Base-by-base conservation (phyloP, 2,329 filamentous ascomycete genomes). In the Leptodontidium sp. region DNA sequence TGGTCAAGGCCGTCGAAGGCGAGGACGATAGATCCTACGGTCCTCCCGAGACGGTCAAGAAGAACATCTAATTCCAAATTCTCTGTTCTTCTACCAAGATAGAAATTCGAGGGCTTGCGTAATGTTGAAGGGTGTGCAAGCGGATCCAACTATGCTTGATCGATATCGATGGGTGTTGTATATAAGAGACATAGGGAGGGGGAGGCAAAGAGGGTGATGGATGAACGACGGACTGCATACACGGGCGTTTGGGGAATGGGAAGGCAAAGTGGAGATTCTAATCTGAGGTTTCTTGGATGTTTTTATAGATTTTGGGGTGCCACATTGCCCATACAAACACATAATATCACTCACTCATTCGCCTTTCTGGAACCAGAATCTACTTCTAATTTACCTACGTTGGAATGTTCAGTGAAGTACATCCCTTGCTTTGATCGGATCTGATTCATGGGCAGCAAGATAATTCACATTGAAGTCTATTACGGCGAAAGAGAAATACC, bases 1-100 rank as follows among this genome's bases (percentile, higher is more conserved):
- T 82, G 47, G 85, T 90, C 7, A 82, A 82, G 68, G 76, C 81
- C 47, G 86, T 85, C 4, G 81, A 88, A 21, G 88, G 88, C 9
- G 70, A 72, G 29, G 78, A 79, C 71, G 74, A 79, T 52, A 68
- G 77, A n/a, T 72, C 59, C 21, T 79, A 79, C 55, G 72, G 64
- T 40, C 21, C 61, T 32, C 64, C 64, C 4, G 72, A 73, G 43
- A 43, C 53, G 24, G 57, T 24, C 29, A 71, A 75, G 67, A 71
- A 71, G 68, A 65, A 63, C 15, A 59, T 59, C 12, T 59, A 26
- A 17, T 43, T 21, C 21, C 12, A 45, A 26, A 17, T 43, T 21
- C 21, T 9, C 21, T 3, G 17, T 17, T 45, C 11, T 26, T 8
- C 1, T 17, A 38, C 35, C 14, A 9, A 35, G 52, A 45, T 26